Conservation (phyloP, 179 eudicot genomes). For the Actinidia arguta region DNA sequence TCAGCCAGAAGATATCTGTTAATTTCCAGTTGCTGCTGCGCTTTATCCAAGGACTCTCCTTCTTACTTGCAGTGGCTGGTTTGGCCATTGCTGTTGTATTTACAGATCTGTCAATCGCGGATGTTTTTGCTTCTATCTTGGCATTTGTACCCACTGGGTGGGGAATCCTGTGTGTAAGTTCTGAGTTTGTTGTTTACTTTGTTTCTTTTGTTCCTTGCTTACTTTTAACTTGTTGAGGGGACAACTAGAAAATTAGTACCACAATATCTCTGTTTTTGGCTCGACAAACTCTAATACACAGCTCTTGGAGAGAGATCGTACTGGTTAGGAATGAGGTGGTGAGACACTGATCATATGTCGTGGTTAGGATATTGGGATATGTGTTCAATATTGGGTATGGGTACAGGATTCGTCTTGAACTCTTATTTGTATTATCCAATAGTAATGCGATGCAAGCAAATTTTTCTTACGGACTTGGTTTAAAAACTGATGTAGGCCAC, state of each 20-base stretch:
- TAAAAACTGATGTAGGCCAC: too few species aligned
- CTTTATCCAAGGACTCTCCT: slow-evolving; percentile 86
- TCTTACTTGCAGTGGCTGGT: slow-evolving; percentile 85
- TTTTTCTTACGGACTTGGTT: too few species aligned
- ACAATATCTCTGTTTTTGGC: not conserved
- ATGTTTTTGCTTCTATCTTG: slow-evolving; percentile 86
- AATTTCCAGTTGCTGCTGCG: slow-evolving; percentile 95
- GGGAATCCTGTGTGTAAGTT: slow-evolving; percentile 90
- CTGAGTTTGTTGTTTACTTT: not conserved
- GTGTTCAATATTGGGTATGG: too few species aligned
- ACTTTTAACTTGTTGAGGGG: not conserved
- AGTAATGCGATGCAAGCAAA: too few species aligned
- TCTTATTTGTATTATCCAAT: too few species aligned
- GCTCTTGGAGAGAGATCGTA: not conserved
- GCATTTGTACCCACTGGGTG: slow-evolving; percentile 98
- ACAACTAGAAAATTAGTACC: not conserved
- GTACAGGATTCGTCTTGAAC: too few species aligned
- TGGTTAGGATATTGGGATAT: too few species aligned
- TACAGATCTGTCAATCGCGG: slow-evolving; percentile 58
- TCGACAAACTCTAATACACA: not conserved
- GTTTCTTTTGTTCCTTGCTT: not conserved
- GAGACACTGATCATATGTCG: too few species aligned
- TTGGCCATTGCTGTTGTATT: slow-evolving; percentile 67
- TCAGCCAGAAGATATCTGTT: slow-evolving; percentile 97
- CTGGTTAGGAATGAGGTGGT: not conserved